Base-by-base conservation (phyloP, 306 rosid species). In the Lathyrus oleraceus region DNA sequence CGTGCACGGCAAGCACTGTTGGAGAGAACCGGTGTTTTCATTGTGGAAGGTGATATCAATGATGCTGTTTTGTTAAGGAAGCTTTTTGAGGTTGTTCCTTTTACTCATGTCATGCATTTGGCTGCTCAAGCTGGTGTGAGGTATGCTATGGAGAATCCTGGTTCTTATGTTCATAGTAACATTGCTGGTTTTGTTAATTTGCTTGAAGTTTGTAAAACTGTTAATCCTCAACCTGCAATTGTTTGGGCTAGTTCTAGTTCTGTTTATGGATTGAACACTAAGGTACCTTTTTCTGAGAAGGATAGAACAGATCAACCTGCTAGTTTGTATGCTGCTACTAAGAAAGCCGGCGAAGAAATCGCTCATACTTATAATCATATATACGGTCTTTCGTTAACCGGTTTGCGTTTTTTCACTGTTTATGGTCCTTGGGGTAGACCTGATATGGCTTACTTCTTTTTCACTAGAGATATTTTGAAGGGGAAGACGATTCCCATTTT, bases 371-470 rank as follows among this genome's bases (percentile, higher is more conserved):
- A 92, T 47, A 92, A 92, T 76, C 96, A 92, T 73, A 90, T 92
- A 19, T 88, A 92, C 47, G 98, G 98, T 5, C 96, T 94, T 58
- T 90, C 98, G 7, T 79, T 94, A 19, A 94, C 98, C 0, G 98
- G 97, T 13, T 79, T 94, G 80, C 27, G 98, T 20, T 94, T 94
- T 72, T 94, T 94, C 66, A 94, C 98, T 11, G 98, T 94, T 75
- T 94, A 94, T 81, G 98, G 98, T 4, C 98, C 98, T 2, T 94
- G 98, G 98, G 98, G 98, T 38, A 85, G 97, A 76, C 98, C 98
- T 12, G 98, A 92, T 32, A 92, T 92, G 98, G 98, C 98, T 3
- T 92, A 92, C 66, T 94, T 94, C 82, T 94, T 94, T 56, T 94
- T 94, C 76, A 88, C 98, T 0, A 88, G 76, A 71, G 97, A 90